Conservation (phyloP, 2,329 filamentous ascomycete species). For the Microdochium paspali region DNA sequence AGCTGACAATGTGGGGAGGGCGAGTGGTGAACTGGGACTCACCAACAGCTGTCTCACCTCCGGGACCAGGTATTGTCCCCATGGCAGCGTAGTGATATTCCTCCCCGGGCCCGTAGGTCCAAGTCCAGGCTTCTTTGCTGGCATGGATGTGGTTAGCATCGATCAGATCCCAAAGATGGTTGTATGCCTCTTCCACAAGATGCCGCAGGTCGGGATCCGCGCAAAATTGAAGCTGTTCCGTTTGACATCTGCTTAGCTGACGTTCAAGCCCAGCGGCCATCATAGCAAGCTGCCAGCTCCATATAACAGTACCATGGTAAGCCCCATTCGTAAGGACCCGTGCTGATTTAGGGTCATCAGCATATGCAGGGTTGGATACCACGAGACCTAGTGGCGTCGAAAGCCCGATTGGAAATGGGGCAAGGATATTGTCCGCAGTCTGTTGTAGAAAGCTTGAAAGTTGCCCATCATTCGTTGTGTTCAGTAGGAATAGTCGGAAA, state of each 20-base stretch:
- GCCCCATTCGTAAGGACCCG: conserved; percentile 44
- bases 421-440: conserved; percentile 45
- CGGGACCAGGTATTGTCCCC: conserved; percentile 37
- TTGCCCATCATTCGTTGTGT: conserved; percentile 46
- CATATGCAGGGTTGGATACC: conserved; percentile 52
- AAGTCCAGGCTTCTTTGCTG: conserved; percentile 54
- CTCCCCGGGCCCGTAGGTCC: conserved; percentile 37
- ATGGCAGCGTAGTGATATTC: conserved; percentile 38
- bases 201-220: conserved; percentile 26
- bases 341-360: conserved; percentile 33
- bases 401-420: conserved; percentile 49
- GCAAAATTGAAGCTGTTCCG: conserved; percentile 38
- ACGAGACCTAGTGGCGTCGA: conserved; percentile 46
- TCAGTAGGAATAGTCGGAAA: conserved; percentile 54
- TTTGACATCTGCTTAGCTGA: conserved; percentile 43
- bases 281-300: conserved; percentile 57
- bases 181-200: conserved; percentile 43
- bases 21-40: too few species aligned
- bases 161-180: conserved; percentile 50
- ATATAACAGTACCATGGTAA: conserved; percentile 57
- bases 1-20: too few species aligned
- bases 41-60: conserved; percentile 26
- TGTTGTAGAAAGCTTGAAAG: conserved; percentile 46
- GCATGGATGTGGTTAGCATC: conserved; percentile 42
- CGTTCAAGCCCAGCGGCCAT: conserved; percentile 50